Evolutionary conservation across 768 basidiomycete species (phyloP).

Genomic region (Auricularia auricula-judae): DNA sequence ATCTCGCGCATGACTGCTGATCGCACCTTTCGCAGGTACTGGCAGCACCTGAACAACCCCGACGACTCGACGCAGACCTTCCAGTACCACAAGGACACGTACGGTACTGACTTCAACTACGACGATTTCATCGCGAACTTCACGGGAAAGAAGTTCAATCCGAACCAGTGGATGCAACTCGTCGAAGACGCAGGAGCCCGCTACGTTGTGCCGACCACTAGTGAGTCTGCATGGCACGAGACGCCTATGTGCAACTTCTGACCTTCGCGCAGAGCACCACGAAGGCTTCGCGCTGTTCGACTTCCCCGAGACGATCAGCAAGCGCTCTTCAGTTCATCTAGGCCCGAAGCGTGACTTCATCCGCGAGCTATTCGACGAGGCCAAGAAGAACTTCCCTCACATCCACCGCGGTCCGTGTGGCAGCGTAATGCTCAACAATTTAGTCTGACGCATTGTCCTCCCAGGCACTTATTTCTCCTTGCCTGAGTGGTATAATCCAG

Average conservation of each 20-base stretch:
- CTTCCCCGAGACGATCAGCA: not conserved
- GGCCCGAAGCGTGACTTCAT: constrained; percentile 43
- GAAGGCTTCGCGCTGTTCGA: constrained; percentile 38
- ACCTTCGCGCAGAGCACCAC: constrained; percentile 38
- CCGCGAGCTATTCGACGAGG: constrained; percentile 36
- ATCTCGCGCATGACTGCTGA: not conserved
- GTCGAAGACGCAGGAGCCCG: constrained; percentile 47
- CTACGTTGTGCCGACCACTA: constrained; percentile 46
- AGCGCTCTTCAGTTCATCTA: constrained; percentile 22
- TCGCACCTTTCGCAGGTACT: not conserved
- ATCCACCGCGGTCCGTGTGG: constrained; percentile 27
- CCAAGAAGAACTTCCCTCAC: constrained; percentile 37
- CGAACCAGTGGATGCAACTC: constrained; percentile 42
- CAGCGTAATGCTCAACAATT: not conserved
- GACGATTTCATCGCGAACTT: constrained; percentile 50
- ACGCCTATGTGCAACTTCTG: not conserved
- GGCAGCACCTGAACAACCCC: constrained; percentile 28
- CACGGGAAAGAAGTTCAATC: constrained; percentile 40
- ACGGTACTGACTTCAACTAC: constrained; percentile 36
- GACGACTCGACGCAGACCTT: constrained; percentile 30
- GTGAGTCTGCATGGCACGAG: constrained; percentile 16
- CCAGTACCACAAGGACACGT: constrained; percentile 38
- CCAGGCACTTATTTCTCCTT: constrained; percentile 42
- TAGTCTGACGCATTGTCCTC: not conserved
- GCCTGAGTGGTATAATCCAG: constrained; percentile 34